Evolutionary conservation across 768 basidiomycete species (phyloP).

Genomic region (Serpula lacrymans): DNA sequence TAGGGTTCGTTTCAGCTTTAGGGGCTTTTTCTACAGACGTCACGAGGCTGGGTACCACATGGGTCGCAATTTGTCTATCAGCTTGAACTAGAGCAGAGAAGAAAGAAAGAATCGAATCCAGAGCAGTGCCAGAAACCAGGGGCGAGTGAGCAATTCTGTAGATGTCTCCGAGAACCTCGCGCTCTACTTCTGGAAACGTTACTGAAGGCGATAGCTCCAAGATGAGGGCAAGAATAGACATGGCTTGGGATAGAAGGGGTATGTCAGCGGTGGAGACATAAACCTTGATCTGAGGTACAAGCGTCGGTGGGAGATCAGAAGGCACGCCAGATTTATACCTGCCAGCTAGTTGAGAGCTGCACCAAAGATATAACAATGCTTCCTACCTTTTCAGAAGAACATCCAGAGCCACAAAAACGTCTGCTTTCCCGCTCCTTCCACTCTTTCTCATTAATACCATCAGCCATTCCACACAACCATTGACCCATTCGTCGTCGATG

Average conservation of each 20-base stretch:
- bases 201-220: constrained; percentile 61
- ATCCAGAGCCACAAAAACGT: constrained; percentile 76
- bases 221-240: constrained; percentile 63
- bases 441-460: constrained; percentile 74
- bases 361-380: constrained; percentile 4
- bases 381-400: constrained; percentile 70
- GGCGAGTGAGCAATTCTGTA: constrained; percentile 79
- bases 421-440: constrained; percentile 72
- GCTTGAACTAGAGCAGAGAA: constrained; percentile 79
- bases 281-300: constrained; percentile 71
- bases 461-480: constrained; percentile 74
- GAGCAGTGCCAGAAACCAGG: constrained; percentile 66
- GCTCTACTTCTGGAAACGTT: constrained; percentile 77
- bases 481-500: constrained; percentile 76
- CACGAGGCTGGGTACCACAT: constrained; percentile 75
- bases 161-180: constrained; percentile 58
- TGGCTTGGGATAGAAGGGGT: constrained; percentile 68
- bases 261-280: constrained; percentile 79
- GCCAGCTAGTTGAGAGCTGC: background rate
- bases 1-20: constrained; percentile 49
- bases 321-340: constrained; percentile 53
- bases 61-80: constrained; percentile 78
- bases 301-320: constrained; percentile 49
- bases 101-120: constrained; percentile 82
- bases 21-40: constrained; percentile 61